These are phyloP conservation scores for Paspalum notatum DNA, from an alignment of 176 grass and related monocot species.

Conservation along the genomic window DNA sequence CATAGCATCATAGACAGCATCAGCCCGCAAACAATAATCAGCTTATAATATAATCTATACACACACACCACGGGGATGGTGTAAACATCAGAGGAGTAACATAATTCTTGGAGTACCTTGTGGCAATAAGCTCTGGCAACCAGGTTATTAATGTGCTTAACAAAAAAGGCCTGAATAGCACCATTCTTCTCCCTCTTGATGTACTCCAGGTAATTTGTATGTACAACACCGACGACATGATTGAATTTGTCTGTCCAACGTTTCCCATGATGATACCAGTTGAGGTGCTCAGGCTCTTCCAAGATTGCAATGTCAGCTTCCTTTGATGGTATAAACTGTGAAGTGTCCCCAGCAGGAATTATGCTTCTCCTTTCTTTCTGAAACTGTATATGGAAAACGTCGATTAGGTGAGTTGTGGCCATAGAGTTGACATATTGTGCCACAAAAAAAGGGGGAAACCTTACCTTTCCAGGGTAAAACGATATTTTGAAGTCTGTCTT, in stretches of 20 bases:
- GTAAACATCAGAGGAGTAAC: conserved; percentile 14
- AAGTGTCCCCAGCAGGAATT: conserved; percentile 88
- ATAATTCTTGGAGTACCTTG: conserved; percentile 51
- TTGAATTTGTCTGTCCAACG: conserved; percentile 96
- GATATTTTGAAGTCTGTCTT: conserved; percentile 89
- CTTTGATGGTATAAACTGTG: conserved; percentile 78
- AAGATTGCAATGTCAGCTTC: conserved; percentile 92
- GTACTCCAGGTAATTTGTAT: conserved; percentile 96
- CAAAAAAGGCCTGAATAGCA: conserved; percentile 85
- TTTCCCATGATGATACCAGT: conserved; percentile 98
- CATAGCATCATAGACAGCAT: conserved; percentile 25
- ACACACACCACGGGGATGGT: not conserved
- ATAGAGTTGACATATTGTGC: conserved; percentile 10
- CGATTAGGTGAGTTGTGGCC: conserved; percentile 30
- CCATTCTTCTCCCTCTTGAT: conserved; percentile 96
- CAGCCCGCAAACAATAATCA: not conserved
- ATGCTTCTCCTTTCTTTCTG: conserved; percentile 95
- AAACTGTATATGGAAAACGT: conserved; percentile 53
- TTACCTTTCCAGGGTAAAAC: conserved; percentile 97
- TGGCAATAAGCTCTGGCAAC: conserved; percentile 82
- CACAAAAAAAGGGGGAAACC: not conserved
- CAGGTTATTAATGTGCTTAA: conserved; percentile 92
- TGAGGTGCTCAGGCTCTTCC: conserved; percentile 94
- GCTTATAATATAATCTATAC: not conserved
- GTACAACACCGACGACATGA: conserved; percentile 91